Conservation (phyloP, 768 basidiomycete species). For the Scleroderma bovista region DNA sequence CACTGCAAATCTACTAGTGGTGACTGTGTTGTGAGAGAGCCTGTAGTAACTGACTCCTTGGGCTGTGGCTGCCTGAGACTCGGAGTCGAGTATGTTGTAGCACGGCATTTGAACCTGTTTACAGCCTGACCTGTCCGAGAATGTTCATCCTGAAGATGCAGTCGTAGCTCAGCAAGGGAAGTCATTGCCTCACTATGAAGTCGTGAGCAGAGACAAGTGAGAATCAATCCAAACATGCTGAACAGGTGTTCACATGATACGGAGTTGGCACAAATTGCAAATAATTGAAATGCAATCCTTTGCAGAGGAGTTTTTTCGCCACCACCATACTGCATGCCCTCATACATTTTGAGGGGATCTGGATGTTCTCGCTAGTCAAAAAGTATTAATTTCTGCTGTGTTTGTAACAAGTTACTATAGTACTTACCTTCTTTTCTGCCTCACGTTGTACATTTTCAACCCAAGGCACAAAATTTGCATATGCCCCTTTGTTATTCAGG, state of each 20-base stretch:
- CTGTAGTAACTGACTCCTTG: too few relatives aligned
- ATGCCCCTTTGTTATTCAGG: background rate
- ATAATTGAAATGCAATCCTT: conserved; percentile 13
- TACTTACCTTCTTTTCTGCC: background rate
- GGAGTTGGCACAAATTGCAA: conserved; percentile 20
- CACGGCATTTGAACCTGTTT: conserved; percentile 2
- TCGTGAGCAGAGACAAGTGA: conserved; percentile 4
- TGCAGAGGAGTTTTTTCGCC: conserved; percentile 5
- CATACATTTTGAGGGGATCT: conserved; percentile 1
- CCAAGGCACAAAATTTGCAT: background rate
- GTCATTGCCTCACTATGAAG: background rate
- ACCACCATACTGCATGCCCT: background rate
- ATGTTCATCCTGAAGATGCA: conserved; percentile 26
- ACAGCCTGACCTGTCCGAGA: conserved; percentile 2
- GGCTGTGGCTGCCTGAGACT: too few relatives aligned
- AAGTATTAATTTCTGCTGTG: too few relatives aligned
- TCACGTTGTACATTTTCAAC: background rate
- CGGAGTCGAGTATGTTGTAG: too few relatives aligned
- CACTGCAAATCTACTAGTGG: too few relatives aligned
- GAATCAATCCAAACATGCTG: conserved; percentile 11
- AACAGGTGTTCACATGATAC: conserved; percentile 19
- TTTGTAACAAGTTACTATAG: too few relatives aligned
- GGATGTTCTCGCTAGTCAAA: too few relatives aligned
- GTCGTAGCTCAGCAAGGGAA: conserved; percentile 17
- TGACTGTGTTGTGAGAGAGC: too few relatives aligned